These are phyloP conservation scores for Botrytis deweyae DNA, from an alignment of 2,329 filamentous ascomycete species.

Conservation along the genomic window DNA sequence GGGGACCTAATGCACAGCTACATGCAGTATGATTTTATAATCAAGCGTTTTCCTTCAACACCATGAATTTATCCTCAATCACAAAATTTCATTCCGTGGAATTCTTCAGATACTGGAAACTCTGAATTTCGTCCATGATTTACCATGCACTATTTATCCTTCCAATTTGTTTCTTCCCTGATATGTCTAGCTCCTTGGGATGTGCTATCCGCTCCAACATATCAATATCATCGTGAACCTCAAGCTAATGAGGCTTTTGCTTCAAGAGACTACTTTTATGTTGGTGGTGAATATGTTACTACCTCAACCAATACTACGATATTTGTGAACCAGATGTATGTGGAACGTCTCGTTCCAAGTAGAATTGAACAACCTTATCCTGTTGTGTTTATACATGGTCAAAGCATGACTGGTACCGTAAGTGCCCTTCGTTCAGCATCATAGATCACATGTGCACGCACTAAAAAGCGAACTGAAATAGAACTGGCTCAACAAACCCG, in stretches of 20 bases:
- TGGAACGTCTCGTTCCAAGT: constrained; percentile 48
- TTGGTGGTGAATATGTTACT: constrained; percentile 34
- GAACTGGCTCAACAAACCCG: constrained; percentile 50
- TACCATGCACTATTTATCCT: background rate
- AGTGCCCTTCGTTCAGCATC: constrained; percentile 8
- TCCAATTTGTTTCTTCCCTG: background rate
- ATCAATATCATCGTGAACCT: background rate
- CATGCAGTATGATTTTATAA: background rate
- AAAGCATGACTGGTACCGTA: constrained; percentile 34
- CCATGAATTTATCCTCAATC: background rate
- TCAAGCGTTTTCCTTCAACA: background rate
- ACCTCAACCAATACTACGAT: constrained; percentile 20
- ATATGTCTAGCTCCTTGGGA: background rate
- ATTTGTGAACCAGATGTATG: constrained; percentile 50
- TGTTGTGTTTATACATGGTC: constrained; percentile 34
- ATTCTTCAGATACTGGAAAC: background rate
- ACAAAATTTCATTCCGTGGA: background rate
- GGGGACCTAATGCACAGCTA: background rate
- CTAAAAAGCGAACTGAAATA: constrained; percentile 21
- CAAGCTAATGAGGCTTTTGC: background rate
- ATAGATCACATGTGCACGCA: background rate
- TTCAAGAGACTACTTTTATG: constrained; percentile 32
- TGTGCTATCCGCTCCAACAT: background rate
- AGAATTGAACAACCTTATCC: constrained; percentile 27
- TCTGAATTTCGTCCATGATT: background rate